Evolutionary conservation across 148 eudicot genomes (phyloP).

Genomic region (Chenopodium berlandieri): DNA sequence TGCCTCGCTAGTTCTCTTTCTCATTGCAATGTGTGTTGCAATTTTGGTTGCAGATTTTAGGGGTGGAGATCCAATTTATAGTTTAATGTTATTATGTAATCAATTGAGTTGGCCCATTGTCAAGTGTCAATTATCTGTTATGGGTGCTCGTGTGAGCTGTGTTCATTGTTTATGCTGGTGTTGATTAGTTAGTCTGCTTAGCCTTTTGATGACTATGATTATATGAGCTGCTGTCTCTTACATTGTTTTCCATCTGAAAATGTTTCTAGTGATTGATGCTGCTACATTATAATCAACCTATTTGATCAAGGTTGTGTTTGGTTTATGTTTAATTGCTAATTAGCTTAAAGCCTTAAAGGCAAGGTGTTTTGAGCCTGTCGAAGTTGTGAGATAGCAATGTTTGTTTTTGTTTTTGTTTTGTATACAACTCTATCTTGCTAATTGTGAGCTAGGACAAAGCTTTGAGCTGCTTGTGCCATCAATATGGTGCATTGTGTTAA

Average conservation of each 20-base stretch:
- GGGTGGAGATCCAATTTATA: not conserved
- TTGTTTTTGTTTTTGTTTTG: not conserved
- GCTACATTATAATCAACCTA: not conserved
- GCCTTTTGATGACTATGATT: not conserved
- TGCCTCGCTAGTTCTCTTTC: not conserved
- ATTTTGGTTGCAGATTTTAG: not conserved
- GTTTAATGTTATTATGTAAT: not conserved
- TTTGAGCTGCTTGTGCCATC: not conserved
- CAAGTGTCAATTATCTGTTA: not conserved
- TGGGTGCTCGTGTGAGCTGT: not conserved
- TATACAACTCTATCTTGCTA: not conserved
- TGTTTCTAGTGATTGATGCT: not conserved
- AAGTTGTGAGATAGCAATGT: not conserved
- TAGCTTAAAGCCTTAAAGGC: not conserved
- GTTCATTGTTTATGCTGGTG: not conserved
- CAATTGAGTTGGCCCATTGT: not conserved
- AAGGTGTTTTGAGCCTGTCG: not conserved
- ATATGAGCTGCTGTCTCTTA: not conserved
- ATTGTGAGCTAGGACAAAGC: not conserved
- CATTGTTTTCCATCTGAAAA: not conserved
- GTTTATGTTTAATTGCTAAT: not conserved
- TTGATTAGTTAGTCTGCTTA: not conserved
- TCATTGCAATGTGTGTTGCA: not conserved
- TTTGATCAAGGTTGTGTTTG: not conserved
- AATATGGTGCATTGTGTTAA: not conserved